Conservation (phyloP, 345 rosid genomes). For the Lepidium aucheri region DNA sequence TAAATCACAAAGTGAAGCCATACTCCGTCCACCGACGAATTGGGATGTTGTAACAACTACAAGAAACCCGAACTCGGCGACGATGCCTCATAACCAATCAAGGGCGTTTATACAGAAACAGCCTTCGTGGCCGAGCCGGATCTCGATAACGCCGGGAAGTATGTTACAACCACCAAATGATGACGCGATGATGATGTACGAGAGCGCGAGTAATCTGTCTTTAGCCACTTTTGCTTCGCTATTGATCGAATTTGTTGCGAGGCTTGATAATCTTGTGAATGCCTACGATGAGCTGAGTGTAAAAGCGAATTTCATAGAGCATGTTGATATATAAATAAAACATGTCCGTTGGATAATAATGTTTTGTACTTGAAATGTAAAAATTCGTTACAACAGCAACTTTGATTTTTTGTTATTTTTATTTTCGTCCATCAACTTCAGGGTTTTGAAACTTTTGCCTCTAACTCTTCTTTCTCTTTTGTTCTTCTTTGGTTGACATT, state of each 20-base stretch:
- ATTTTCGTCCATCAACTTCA: no score
- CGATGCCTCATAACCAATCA: background rate
- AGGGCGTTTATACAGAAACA: conserved; percentile 28
- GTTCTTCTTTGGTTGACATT: no score
- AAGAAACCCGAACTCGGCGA: background rate
- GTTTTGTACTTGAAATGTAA: background rate
- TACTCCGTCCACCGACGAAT: conserved; percentile 14
- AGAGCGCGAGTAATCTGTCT: conserved; percentile 71
- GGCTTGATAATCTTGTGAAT: conserved; percentile 59
- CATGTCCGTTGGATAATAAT: background rate
- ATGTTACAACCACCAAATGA: conserved; percentile 7
- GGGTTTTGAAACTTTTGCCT: no score
- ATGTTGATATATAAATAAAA: background rate
- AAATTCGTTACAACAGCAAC: no score
- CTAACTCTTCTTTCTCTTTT: no score
- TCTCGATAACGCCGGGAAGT: conserved; percentile 19
- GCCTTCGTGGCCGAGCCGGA: conserved; percentile 45
- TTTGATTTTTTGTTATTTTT: no score
- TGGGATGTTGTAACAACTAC: conserved; percentile 4
- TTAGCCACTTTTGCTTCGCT: conserved; percentile 77
- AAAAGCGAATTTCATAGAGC: conserved; percentile 58
- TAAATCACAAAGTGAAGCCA: conserved; percentile 41
- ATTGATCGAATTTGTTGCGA: conserved; percentile 75
- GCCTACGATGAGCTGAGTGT: conserved; percentile 56
- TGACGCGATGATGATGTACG: conserved; percentile 42